Conservation (phyloP, 768 basidiomycete genomes). For the Kwoniella bestiolae region DNA sequence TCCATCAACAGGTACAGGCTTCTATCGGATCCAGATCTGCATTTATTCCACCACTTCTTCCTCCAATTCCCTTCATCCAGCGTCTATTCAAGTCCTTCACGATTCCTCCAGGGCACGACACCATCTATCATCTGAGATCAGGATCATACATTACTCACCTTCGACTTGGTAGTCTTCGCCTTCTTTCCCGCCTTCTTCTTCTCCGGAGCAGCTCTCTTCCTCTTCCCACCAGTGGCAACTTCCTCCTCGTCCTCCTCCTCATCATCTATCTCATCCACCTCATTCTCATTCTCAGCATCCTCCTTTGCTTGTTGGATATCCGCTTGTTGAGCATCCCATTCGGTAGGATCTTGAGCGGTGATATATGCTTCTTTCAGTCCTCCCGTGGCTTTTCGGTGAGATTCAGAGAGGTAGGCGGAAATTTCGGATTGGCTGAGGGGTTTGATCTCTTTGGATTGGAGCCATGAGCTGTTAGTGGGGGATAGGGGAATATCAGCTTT, state of each 20-base stretch:
- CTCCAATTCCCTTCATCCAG: neutral
- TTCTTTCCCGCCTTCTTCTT: conserved; percentile 67
- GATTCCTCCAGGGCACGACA: no score
- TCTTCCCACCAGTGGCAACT: conserved; percentile 68
- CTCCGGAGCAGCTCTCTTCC: conserved; percentile 63
- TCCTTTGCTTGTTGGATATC: conserved; percentile 51
- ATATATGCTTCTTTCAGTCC: conserved; percentile 77
- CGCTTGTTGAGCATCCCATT: conserved; percentile 62
- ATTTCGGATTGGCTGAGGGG: conserved; percentile 79
- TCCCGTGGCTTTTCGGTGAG: conserved; percentile 68
- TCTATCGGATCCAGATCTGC: no score
- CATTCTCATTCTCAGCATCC: conserved; percentile 71
- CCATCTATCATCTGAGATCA: neutral
- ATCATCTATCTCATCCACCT: conserved; percentile 79
- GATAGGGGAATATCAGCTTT: neutral
- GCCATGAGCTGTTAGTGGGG: conserved; percentile 71
- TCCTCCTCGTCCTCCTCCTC: conserved; percentile 71
- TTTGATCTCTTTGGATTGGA: conserved; percentile 78
- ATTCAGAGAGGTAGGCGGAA: conserved; percentile 74
- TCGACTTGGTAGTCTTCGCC: conserved; percentile 69
- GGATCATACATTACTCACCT: conserved; percentile 59
- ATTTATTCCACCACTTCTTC: neutral
- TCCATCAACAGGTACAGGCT: no score
- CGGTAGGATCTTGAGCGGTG: conserved; percentile 73
- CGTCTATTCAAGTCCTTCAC: neutral